Conservation (phyloP, 1,284 basidiomycete species). For the Austroboletus niveus region DNA sequence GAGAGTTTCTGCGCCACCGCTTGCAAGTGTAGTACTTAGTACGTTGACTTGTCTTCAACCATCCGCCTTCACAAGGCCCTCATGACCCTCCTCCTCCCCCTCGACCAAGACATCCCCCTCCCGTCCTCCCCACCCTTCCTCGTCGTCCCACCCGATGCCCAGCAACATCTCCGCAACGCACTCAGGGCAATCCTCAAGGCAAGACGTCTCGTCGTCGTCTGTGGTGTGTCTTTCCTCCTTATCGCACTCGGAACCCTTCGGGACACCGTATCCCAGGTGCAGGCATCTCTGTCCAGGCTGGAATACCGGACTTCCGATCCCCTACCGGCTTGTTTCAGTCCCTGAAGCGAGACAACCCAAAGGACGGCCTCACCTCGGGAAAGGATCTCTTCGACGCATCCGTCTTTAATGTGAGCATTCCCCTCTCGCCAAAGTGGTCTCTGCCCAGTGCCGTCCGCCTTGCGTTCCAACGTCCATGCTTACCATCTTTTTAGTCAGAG, state of each 20-base stretch:
- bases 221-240: slow-evolving; percentile 54
- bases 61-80: slow-evolving; percentile 19
- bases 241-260: slow-evolving; percentile 10
- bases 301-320: slow-evolving; percentile 92
- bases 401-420: slow-evolving; percentile 75
- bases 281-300: slow-evolving; percentile 87
- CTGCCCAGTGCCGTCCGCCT: slow-evolving; percentile 1
- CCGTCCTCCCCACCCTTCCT: slow-evolving; percentile 38
- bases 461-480: slow-evolving; percentile 11
- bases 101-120: slow-evolving; percentile 21
- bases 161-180: slow-evolving; percentile 47
- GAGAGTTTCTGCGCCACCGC: slow-evolving; percentile 30
- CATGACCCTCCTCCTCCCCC: slow-evolving; percentile 35
- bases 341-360: slow-evolving; percentile 76
- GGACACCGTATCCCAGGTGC: slow-evolving; percentile 56
- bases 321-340: slow-evolving; percentile 79
- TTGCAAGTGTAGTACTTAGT: too few species aligned
- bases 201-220: slow-evolving; percentile 81
- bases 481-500: slow-evolving; percentile 51
- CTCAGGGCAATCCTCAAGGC: slow-evolving; percentile 73
- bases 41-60: too few species aligned
- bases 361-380: slow-evolving; percentile 68
- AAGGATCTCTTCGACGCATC: slow-evolving; percentile 92
- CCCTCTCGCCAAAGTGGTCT: neutral
- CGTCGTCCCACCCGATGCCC: slow-evolving; percentile 35